A percentile compares a stretch with the other conserved stretches of the same genome.
Evolutionary conservation across 495 filamentous ascomycete genomes (phyloP).

Genomic region (Penicillium pulvis): DNA sequence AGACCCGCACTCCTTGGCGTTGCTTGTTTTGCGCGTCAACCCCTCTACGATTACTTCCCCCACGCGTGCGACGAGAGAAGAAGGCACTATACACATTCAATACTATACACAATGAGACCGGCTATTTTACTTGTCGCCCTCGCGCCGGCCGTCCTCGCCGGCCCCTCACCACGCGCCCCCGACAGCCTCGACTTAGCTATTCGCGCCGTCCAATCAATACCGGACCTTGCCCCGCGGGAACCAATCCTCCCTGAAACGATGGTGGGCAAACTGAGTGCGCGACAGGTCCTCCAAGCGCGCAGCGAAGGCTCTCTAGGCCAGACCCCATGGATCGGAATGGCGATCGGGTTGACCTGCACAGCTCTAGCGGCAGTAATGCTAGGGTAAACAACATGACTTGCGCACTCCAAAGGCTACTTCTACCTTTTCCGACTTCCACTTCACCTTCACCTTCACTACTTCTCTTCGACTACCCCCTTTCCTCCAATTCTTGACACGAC

Average conservation of each 20-base stretch:
- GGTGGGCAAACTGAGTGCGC: conserved; percentile 8
- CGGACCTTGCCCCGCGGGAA: conserved; percentile 18
- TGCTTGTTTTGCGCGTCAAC: conserved; percentile 27
- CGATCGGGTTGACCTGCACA: conserved; percentile 48
- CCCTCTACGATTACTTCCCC: neutral
- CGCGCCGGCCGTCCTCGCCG: conserved; percentile 38
- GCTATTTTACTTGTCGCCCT: conserved; percentile 33
- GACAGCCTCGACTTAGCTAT: conserved; percentile 29
- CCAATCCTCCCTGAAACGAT: conserved; percentile 12
- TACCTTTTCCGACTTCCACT: conserved; percentile 13
- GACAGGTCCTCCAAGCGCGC: conserved; percentile 35
- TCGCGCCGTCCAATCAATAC: conserved; percentile 32
- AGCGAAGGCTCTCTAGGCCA: conserved; percentile 50
- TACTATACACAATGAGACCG: conserved; percentile 34
- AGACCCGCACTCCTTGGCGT: conserved; percentile 33
- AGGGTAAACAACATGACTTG: conserved; percentile 23
- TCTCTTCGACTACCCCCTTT: conserved; percentile 20
- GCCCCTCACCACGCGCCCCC: conserved; percentile 22
- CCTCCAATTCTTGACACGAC: conserved; percentile 11
- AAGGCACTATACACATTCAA: neutral
- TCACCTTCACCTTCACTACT: conserved; percentile 18
- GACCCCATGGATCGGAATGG: conserved; percentile 53
- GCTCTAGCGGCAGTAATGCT: conserved; percentile 49
- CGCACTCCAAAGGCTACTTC: conserved; percentile 10
- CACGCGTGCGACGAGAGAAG: neutral